Percentiles rank a stretch among this genome's conserved stretches.
Conservation (phyloP, 2,329 filamentous ascomycete genomes). For the Beauveria rudraprayagi region DNA sequence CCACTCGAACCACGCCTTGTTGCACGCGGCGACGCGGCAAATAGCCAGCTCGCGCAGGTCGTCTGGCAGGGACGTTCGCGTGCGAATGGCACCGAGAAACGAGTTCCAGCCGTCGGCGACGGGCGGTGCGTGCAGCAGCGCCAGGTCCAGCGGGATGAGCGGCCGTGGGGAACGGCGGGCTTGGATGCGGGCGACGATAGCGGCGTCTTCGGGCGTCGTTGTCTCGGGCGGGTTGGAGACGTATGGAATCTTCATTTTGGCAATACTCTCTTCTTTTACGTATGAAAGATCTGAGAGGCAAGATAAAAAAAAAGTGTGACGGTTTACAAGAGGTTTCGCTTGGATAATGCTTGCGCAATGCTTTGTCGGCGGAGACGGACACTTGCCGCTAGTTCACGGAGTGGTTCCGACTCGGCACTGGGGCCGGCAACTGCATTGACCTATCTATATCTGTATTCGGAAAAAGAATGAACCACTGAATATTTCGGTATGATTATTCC, state of each 20-base stretch:
- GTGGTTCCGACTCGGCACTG: conserved; percentile 4
- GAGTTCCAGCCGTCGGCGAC: conserved; percentile 71
- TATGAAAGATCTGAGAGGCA: not conserved
- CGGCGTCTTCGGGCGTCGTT: conserved; percentile 37
- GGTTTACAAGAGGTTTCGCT: not conserved
- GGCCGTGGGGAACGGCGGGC: conserved; percentile 61
- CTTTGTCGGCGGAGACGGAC: not conserved
- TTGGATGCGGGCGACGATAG: conserved; percentile 55
- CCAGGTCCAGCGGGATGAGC: conserved; percentile 66
- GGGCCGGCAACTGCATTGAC: not conserved
- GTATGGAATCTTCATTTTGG: conserved; percentile 60
- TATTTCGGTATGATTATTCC: not conserved
- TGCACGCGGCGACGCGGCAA: conserved; percentile 71
- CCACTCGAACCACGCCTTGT: conserved; percentile 83
- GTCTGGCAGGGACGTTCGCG: conserved; percentile 39
- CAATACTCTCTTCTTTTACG: not conserved
- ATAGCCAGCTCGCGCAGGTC: conserved; percentile 71
- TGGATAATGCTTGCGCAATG: too few relatives aligned
- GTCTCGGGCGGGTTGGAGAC: conserved; percentile 43
- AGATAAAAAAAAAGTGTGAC: not conserved
- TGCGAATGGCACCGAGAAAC: conserved; percentile 57
- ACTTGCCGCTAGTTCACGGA: not conserved
- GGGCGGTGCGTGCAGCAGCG: conserved; percentile 65
- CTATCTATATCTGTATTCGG: not conserved
- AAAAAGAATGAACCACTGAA: not conserved